Evolutionary conservation across 768 basidiomycete genomes (phyloP).

Genomic region (Tricholomella constricta): DNA sequence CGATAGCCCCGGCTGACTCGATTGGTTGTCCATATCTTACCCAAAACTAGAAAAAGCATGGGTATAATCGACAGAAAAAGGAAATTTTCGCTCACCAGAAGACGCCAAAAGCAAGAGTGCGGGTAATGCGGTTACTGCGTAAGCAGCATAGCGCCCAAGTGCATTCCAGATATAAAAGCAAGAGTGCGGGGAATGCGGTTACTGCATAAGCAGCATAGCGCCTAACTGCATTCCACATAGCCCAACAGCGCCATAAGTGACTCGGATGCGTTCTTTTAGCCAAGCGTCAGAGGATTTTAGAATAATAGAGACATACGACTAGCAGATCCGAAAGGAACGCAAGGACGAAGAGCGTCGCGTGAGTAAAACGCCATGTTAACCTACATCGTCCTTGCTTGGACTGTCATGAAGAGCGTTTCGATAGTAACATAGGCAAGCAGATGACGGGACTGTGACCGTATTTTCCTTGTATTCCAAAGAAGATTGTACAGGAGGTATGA

Average conservation of each 20-base stretch:
- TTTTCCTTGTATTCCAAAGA: slow-evolving; percentile 37
- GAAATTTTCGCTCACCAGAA: slow-evolving; percentile 9
- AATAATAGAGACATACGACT: slow-evolving; percentile 26
- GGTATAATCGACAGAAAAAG: background rate
- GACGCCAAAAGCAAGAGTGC: slow-evolving; percentile 31
- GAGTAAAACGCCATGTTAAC: slow-evolving; percentile 48
- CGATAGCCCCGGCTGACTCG: slow-evolving; percentile 30
- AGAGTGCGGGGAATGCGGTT: slow-evolving; percentile 28
- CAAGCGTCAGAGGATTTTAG: background rate
- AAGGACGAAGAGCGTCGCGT: slow-evolving; percentile 41
- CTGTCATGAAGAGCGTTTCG: slow-evolving; percentile 39
- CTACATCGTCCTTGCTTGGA: slow-evolving; percentile 42
- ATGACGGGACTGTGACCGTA: slow-evolving; percentile 28
- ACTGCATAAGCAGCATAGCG: slow-evolving; percentile 24
- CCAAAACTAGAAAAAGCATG: slow-evolving; percentile 24
- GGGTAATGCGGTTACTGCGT: slow-evolving; percentile 30
- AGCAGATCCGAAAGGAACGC: slow-evolving; percentile 42
- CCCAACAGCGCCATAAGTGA: slow-evolving; percentile 40
- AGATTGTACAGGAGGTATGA: slow-evolving; percentile 35
- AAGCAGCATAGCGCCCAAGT: slow-evolving; percentile 24
- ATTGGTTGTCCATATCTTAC: slow-evolving; percentile 36
- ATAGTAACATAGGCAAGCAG: slow-evolving; percentile 43
- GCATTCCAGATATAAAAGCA: slow-evolving; percentile 39
- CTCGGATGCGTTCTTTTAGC: background rate
- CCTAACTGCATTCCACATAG: slow-evolving; percentile 38